Evolutionary conservation across 2,329 filamentous ascomycete genomes (phyloP).

Genomic region (Dothideomycetidae sp.): DNA sequence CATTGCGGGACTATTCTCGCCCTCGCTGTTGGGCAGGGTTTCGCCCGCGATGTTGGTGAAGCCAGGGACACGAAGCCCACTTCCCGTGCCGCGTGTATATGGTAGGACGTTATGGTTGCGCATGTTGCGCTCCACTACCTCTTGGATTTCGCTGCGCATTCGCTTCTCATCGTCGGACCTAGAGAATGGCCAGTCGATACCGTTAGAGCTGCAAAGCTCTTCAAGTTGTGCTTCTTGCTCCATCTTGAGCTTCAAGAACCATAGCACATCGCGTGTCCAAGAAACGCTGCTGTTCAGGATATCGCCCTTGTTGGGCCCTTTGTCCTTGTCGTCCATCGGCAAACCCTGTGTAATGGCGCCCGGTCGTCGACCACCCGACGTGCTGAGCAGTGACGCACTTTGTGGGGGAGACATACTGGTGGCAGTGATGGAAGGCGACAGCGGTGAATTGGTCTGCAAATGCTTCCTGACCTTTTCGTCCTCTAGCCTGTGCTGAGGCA

Average conservation of each 20-base stretch:
- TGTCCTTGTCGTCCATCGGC: constrained; percentile 93
- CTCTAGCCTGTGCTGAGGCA: constrained; percentile 81
- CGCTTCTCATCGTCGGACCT: constrained; percentile 83
- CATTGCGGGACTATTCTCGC: constrained; percentile 33
- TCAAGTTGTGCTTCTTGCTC: constrained; percentile 79
- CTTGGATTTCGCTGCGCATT: constrained; percentile 86
- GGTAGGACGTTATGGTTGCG: constrained; percentile 20
- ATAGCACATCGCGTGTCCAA: constrained; percentile 97
- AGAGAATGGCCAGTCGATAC: constrained; percentile 65
- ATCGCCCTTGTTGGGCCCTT: constrained; percentile 96
- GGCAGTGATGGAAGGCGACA: constrained; percentile 68
- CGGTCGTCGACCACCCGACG: constrained; percentile 68
- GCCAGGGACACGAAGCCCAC: constrained; percentile 77
- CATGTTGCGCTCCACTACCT: constrained; percentile 72
- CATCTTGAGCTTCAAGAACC: constrained; percentile 80
- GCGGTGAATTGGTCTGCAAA: constrained; percentile 76
- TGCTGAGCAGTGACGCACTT: constrained; percentile 77
- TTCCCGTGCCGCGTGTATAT: constrained; percentile 73
- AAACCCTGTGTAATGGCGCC: constrained; percentile 84
- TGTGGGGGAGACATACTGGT: constrained; percentile 54
- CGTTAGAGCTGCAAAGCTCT: constrained; percentile 57
- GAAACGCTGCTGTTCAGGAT: constrained; percentile 94
- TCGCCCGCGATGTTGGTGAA: constrained; percentile 88
- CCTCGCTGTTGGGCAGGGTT: constrained; percentile 42
- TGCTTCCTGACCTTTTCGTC: constrained; percentile 96